A percentile compares a stretch with the other conserved stretches of the same genome.
phyloP scores from a whole-genome alignment of 2,329 filamentous ascomycete species.

The Biscogniauxia mediterranea region DNA sequence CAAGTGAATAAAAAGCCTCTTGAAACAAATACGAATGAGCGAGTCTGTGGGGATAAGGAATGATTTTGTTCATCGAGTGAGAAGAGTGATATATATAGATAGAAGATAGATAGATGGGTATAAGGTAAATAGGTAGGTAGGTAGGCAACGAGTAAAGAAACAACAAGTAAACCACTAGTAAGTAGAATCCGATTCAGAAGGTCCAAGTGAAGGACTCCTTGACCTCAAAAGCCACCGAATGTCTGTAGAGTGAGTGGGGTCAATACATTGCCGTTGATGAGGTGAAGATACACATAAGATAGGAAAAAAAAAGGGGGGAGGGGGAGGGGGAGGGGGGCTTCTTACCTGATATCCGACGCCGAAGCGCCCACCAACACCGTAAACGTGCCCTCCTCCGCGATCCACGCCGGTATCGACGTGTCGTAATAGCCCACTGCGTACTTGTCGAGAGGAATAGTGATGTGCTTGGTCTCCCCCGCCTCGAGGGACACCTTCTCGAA shows the following conservation, averaged over 20 bases:
- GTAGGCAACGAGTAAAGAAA: neutral
- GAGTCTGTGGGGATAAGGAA: no score
- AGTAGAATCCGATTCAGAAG: slow-evolving; percentile 41
- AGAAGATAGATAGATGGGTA: no score
- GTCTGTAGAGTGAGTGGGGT: slow-evolving; percentile 36
- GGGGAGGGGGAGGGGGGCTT: slow-evolving; percentile 11
- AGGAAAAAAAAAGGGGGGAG: no score
- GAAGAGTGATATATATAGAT: no score
- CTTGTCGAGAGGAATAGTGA: slow-evolving; percentile 46
- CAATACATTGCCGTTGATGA: slow-evolving; percentile 17
- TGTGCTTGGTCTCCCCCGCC: slow-evolving; percentile 52
- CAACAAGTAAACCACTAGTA: neutral
- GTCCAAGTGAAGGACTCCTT: slow-evolving; percentile 65
- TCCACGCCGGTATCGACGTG: slow-evolving; percentile 56
- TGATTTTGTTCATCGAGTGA: no score
- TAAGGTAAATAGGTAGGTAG: no score
- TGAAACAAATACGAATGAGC: no score
- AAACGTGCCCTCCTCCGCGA: slow-evolving; percentile 64
- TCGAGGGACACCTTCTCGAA: slow-evolving; percentile 64
- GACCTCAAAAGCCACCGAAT: slow-evolving; percentile 54
- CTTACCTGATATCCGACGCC: slow-evolving; percentile 62
- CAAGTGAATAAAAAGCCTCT: no score
- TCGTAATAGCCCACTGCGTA: slow-evolving; percentile 63
- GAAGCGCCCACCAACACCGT: slow-evolving; percentile 60
- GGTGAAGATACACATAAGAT: slow-evolving; percentile 20